Evolutionary conservation across 176 grass and related monocot species (phyloP), one percentile per base, ranked within the genome.

Genomic region (Rhynchospora breviuscula): DNA sequence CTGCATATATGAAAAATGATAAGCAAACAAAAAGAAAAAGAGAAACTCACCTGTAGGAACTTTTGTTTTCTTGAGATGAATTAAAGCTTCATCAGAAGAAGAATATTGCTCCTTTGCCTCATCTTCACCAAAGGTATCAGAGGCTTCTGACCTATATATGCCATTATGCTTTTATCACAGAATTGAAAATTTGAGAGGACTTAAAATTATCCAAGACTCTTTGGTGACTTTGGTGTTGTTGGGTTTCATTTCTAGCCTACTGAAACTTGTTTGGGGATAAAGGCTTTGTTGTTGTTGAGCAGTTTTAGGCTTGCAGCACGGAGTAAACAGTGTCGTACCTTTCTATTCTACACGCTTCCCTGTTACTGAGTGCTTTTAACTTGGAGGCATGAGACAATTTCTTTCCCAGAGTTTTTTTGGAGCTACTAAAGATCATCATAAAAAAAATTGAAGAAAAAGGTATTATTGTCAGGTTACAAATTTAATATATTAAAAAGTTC

Each of bases 41-140:
- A 44, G 12, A 63, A 45, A 23, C 7, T 81, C 58, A 81, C 79
- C 58, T 18, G 13, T 54, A 78, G 6, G 51, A 75, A 78, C 23
- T 82, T 82, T 54, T 67, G 43, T 23, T 26, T 76, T 82, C 80
- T 82, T 82, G 10, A 82, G 44, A 67, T 51, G 11, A 67, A 64
- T 82, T 46, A 68, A 68, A 31, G 61, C 63, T 66, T 82, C 80
- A 68, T 82, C 80, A n/a, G 80, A 82, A 82, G 79, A 81, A 67
- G 80, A 82, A 82, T 40, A 68, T 48, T 82, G 44, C 13, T 67
- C 67, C 67, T 67, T 46, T 40, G 46, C 45, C n/a, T 65, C 63
- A 33, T 82, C 43, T 63, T 68, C 60, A 6, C 60, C 79, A 81
- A 2, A 64, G 79, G 31, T 81, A 63, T 64, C 25, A 64, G 35